Conservation (phyloP, 2,329 filamentous ascomycete species). For the Phialemoniopsis sp. region DNA sequence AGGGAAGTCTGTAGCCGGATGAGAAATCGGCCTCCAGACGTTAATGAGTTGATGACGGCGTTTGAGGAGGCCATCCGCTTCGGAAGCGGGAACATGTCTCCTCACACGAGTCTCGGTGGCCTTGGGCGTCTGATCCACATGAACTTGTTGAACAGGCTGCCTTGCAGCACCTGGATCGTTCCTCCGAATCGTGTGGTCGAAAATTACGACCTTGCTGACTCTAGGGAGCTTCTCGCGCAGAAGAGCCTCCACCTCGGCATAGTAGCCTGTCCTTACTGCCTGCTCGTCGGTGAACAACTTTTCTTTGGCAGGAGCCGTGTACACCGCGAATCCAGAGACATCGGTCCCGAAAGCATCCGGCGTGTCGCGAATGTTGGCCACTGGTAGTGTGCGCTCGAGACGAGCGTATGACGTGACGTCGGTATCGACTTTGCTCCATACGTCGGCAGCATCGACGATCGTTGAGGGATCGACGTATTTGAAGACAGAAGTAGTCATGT, state of each 20-base stretch:
- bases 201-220: constrained; percentile 61
- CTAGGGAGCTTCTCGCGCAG: constrained; percentile 49
- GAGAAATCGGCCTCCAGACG: constrained; percentile 65
- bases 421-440: constrained; percentile 63
- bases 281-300: constrained; percentile 51
- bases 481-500: constrained; percentile 33
- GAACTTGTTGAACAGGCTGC: constrained; percentile 65
- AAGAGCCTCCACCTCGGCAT: constrained; percentile 55
- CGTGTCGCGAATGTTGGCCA: constrained; percentile 50
- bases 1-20: constrained; percentile 58
- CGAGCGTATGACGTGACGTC: constrained; percentile 49
- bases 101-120: constrained; percentile 60
- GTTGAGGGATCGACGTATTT: constrained; percentile 55
- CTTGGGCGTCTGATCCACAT: constrained; percentile 66
- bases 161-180: constrained; percentile 49
- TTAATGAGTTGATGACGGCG: constrained; percentile 65
- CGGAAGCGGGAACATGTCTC: constrained; percentile 50
- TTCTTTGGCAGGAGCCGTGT: constrained; percentile 45
- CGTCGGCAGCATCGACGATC: constrained; percentile 35
- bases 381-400: constrained; percentile 37
- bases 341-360: constrained; percentile 51
- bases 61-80: constrained; percentile 52
- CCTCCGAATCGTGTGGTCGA: constrained; percentile 68
- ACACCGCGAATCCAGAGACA: constrained; percentile 54
- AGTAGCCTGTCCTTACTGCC: constrained; percentile 53